Percentiles rank a stretch among this genome's conserved stretches.
Evolutionary conservation across 495 filamentous ascomycete genomes (phyloP).

Genomic region (Annulohypoxylon bovei): DNA sequence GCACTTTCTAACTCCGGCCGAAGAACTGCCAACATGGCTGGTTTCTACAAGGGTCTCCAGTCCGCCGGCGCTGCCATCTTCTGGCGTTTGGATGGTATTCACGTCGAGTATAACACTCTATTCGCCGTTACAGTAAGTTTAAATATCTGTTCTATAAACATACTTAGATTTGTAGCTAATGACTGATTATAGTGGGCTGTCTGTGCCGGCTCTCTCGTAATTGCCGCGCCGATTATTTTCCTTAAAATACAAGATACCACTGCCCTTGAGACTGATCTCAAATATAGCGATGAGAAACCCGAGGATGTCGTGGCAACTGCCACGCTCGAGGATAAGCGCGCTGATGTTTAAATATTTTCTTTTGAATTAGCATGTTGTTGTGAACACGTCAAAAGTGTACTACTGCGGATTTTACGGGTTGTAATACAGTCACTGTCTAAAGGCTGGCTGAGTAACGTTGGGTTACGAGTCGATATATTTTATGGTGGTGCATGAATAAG

Average conservation of each 20-base stretch:
- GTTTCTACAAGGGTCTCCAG: slow-evolving; percentile 93
- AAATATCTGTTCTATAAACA: not conserved
- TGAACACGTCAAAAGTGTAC: not conserved
- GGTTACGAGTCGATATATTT: slow-evolving; percentile 1
- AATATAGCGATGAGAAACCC: slow-evolving; percentile 81
- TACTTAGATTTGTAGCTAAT: slow-evolving; percentile 28
- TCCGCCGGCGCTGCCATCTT: slow-evolving; percentile 91
- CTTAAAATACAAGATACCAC: slow-evolving; percentile 79
- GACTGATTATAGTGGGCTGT: slow-evolving; percentile 72
- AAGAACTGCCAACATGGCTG: slow-evolving; percentile 90
- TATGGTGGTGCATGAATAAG: slow-evolving; percentile 11
- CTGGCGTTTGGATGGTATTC: slow-evolving; percentile 77
- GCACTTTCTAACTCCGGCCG: slow-evolving; percentile 89
- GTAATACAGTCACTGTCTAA: slow-evolving; percentile 6
- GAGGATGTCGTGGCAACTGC: slow-evolving; percentile 64
- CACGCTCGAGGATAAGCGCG: slow-evolving; percentile 30
- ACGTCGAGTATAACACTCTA: slow-evolving; percentile 70
- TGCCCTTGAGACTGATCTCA: slow-evolving; percentile 78
- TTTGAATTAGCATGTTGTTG: not conserved
- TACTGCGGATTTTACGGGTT: not conserved
- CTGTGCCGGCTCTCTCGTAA: slow-evolving; percentile 72
- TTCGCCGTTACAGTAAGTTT: slow-evolving; percentile 60
- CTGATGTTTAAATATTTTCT: slow-evolving; percentile 20
- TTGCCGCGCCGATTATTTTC: slow-evolving; percentile 83
- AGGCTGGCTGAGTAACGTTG: not conserved